Evolutionary conservation across 495 filamentous ascomycete species (phyloP).

Genomic region (Parathielavia hyrcaniae): DNA sequence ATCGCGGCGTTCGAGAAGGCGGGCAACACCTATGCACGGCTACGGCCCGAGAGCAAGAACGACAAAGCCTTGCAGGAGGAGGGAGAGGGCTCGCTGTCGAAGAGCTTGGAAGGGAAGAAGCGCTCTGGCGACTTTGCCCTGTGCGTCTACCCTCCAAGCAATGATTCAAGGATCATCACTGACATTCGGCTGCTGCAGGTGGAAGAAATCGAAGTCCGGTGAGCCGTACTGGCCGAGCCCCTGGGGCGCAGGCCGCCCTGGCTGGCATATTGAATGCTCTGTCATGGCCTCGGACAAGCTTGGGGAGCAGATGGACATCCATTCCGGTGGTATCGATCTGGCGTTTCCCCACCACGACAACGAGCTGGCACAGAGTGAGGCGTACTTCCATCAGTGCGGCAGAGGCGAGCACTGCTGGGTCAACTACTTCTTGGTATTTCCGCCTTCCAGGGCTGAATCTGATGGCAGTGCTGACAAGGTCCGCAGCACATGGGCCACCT

Average conservation of each 20-base stretch:
- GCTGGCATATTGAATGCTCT: conserved; percentile 98
- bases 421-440: conserved; percentile 70
- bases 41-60: conserved; percentile 81
- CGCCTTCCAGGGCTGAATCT: neutral
- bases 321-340: conserved; percentile 89
- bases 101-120: conserved; percentile 60
- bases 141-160: neutral
- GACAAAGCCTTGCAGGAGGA: conserved; percentile 78
- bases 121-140: conserved; percentile 80
- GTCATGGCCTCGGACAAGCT: conserved; percentile 89
- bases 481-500: conserved; percentile 80
- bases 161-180: neutral
- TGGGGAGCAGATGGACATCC: conserved; percentile 79
- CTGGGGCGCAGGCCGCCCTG: conserved; percentile 84
- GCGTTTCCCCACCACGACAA: conserved; percentile 97
- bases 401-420: conserved; percentile 68
- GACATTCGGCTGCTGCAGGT: conserved; percentile 29
- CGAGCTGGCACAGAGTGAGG: conserved; percentile 89
- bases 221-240: conserved; percentile 84
- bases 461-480: neutral
- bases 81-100: conserved; percentile 78
- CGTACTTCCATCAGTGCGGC: conserved; percentile 58
- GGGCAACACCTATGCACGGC: conserved; percentile 75
- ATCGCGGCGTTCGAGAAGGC: conserved; percentile 78
- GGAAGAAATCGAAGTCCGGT: conserved; percentile 88